Base-by-base conservation (phyloP, 768 basidiomycete species). In the Lentinus tigrinus region DNA sequence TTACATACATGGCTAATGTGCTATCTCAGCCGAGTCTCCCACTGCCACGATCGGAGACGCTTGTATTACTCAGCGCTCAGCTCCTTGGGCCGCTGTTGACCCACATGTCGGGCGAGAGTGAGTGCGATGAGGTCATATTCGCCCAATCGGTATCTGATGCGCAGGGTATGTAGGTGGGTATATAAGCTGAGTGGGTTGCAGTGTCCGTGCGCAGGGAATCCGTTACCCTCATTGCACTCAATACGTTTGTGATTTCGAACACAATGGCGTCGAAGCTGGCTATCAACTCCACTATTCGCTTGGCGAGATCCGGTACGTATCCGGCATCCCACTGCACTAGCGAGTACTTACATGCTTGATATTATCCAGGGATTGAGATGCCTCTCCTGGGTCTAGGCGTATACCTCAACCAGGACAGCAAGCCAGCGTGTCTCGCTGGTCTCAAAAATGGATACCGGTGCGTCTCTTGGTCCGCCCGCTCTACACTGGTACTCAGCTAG, bases 371-470 rank as follows among this genome's bases (percentile, higher is more conserved):
- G 13, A 68, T 81, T 68, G 54, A 69, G n/a, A 86, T 91, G 75
- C 89, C 90, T 28, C 69, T 78, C 7, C 75, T 91, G 3, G 89
- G 89, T 10, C 83, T 90, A 54, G 89, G 77, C 4, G 87, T 90
- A 21, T 90, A 83, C 65, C 78, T 83, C 65, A 90, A 89, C 71
- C 78, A 82, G 63, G 74, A 79, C 52, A 72, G 83, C 44, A 75
- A 72, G 34, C 64, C 78, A 0, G 82, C 86, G 21, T 81, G 82
- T 42, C 63, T 84, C n/a, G 80, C 82, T 42, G 88, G 88, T 3
- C 72, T 90, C 63, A 75, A 78, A 61, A 77, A 74, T 31, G 88
- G 89, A 19, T 89, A 88, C 68, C 75, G 81, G 84, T 81, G 56
- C 51, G 66, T 55, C n/a, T 16, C 17, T 23, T 10, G 11, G 13